Conservation (phyloP, 495 filamentous ascomycete genomes). For the Choiromyces venosus region DNA sequence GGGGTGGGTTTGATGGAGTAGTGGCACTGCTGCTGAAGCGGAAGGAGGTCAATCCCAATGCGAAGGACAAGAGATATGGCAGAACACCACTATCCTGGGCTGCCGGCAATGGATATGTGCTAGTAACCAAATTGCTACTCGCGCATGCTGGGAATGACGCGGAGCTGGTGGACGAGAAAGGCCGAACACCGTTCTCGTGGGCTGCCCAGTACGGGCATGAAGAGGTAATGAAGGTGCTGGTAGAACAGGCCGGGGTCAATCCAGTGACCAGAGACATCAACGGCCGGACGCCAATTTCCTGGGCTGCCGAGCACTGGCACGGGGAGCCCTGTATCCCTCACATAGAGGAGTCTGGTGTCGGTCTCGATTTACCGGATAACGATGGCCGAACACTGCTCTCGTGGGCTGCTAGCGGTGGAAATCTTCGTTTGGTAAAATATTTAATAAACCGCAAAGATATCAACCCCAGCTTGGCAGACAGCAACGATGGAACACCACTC, state of each 20-base stretch:
- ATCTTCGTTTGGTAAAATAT: slow-evolving; percentile 15
- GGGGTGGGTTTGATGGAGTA: slow-evolving; percentile 14
- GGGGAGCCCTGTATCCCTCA: slow-evolving; percentile 27
- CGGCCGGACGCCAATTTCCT: slow-evolving; percentile 19
- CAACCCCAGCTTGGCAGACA: slow-evolving; percentile 12
- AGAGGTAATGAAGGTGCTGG: slow-evolving; percentile 28
- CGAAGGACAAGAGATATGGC: slow-evolving; percentile 15
- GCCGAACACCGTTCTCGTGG: slow-evolving; percentile 27
- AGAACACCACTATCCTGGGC: slow-evolving; percentile 29
- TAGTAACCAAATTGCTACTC: slow-evolving; percentile 26
- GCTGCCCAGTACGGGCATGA: slow-evolving; percentile 28
- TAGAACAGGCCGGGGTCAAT: slow-evolving; percentile 24
- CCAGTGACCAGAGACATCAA: slow-evolving; percentile 21
- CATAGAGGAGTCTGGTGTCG: slow-evolving; percentile 21
- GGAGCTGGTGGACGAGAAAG: slow-evolving; percentile 14
- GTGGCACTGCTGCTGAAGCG: slow-evolving; percentile 3
- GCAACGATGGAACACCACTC: slow-evolving; percentile 19
- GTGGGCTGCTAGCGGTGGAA: slow-evolving; percentile 24
- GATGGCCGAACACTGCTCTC: slow-evolving; percentile 16
- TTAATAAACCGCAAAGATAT: slow-evolving; percentile 7
- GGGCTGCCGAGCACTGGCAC: slow-evolving; percentile 25
- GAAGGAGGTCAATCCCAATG: slow-evolving; percentile 16
- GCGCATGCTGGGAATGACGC: slow-evolving; percentile 3
- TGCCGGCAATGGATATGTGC: slow-evolving; percentile 24
- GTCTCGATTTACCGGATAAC: slow-evolving; percentile 9